These are phyloP conservation scores for Vigna nakashimae DNA, from an alignment of 306 rosid genomes.

Conservation along the genomic window DNA sequence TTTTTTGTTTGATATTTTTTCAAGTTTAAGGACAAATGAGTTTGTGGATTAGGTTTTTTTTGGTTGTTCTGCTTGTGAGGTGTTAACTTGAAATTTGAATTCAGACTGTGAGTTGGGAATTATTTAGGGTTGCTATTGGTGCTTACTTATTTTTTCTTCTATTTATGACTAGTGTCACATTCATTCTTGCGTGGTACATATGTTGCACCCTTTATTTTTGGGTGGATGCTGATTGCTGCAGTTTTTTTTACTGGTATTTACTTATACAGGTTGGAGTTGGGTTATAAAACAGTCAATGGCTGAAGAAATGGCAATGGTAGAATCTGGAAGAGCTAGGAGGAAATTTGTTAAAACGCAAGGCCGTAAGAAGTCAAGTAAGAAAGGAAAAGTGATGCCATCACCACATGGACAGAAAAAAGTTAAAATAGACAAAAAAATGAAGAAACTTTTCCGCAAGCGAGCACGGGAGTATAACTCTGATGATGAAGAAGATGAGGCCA, in stretches of 20 bases:
- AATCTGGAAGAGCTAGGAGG: constrained; percentile 59
- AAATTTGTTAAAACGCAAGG: constrained; percentile 56
- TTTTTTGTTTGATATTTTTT: not conserved
- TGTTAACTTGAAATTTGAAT: not conserved
- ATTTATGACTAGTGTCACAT: not conserved
- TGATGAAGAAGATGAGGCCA: constrained; percentile 52
- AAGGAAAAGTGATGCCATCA: constrained; percentile 49
- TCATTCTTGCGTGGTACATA: not conserved
- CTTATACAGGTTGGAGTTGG: constrained; percentile 35
- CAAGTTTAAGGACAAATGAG: not conserved
- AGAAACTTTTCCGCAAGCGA: constrained; percentile 79
- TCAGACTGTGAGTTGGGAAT: not conserved
- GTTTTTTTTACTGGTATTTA: not conserved
- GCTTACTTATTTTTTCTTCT: not conserved
- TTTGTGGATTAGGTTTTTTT: not conserved
- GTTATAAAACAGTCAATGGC: constrained; percentile 56
- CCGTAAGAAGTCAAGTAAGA: constrained; percentile 57
- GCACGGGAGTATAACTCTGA: constrained; percentile 88
- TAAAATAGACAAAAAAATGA: constrained; percentile 72
- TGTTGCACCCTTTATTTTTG: not conserved
- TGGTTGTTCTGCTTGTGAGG: not conserved
- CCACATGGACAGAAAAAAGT: constrained; percentile 59
- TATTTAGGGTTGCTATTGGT: not conserved
- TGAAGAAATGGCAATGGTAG: constrained; percentile 53
- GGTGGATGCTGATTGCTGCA: not conserved